Evolutionary conservation across 768 basidiomycete species (phyloP), one percentile per base, ranked within the genome.

Genomic region (Rhodotorula taiwanensis): DNA sequence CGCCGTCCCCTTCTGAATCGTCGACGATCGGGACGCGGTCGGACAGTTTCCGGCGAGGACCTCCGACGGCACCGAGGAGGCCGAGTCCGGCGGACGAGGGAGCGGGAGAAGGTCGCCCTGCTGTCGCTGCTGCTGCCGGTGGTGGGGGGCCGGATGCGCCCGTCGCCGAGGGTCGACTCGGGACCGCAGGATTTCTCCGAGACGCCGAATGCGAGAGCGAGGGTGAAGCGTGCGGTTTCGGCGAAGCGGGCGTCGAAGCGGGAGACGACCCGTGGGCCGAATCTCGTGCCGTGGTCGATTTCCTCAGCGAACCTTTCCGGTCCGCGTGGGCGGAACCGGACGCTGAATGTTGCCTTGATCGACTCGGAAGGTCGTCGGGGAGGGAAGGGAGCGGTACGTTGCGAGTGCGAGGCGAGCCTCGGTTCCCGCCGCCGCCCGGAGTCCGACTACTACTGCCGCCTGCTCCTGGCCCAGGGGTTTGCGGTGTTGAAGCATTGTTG

Each of bases 21-120:
- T 58, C 62, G 47, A 66, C 54, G 45, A 64, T 61, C 13, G 62
- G 62, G 14, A 33, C 23, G 28, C 62, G 45, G 28, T 60, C 62
- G 13, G 50, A 49, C 10, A 28, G 16, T 33, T 67, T 61, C 7
- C 59, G 39, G 16, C 52, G 27, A 23, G 28, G 23, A 47, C 47
- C 36, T 1, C 27, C 21, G 36, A 30, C n/a, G 4, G 43, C 23
- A 4, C 33, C 44, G 44, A 21, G 11, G 44, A 20, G 14, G 2
- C n/a, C 13, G 47, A 28, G 47, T 7, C 47, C 25, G 47, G 47
- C 23, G 27, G 47, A 48, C 33, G 39, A 28, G 39, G 4, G 47
- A 28, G 39, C 49, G 49, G 5, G 47, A 31, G 48, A 48, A 41
- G 4, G 43, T 20, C 4, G 33, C 27, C 3, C n/a, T 1, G 42